Conservation (phyloP, 2,329 filamentous ascomycete species). For the Sclerotinia borealis region DNA sequence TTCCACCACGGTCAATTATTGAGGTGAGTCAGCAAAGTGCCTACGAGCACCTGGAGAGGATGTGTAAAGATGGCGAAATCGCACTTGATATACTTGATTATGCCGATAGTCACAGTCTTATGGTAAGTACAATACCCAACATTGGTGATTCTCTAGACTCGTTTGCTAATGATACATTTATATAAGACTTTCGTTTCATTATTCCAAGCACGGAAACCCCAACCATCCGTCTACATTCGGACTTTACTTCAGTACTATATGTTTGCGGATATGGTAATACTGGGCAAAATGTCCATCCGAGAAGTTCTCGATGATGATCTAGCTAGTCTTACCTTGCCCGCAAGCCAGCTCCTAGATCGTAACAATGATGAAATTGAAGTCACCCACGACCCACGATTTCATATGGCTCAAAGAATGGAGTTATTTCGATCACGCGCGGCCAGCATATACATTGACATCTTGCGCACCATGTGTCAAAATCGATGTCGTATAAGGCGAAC, state of each 20-base stretch:
- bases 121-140: conserved; percentile 41
- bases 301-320: conserved; percentile 78
- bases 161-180: background rate
- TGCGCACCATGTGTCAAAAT: conserved; percentile 83
- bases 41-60: conserved; percentile 58
- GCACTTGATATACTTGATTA: conserved; percentile 63
- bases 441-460: conserved; percentile 74
- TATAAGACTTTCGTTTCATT: conserved; percentile 62
- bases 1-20: conserved; percentile 87
- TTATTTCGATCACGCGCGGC: conserved; percentile 53
- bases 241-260: conserved; percentile 72
- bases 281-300: conserved; percentile 63
- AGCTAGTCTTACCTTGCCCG: conserved; percentile 67
- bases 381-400: conserved; percentile 65
- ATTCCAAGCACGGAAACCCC: conserved; percentile 73
- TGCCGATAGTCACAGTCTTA: conserved; percentile 59
- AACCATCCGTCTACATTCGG: conserved; percentile 78
- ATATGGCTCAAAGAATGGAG: conserved; percentile 70
- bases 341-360: conserved; percentile 63
- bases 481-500: conserved; percentile 81
- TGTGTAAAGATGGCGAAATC: conserved; percentile 68
- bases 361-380: conserved; percentile 71
- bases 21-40: conserved; percentile 68
- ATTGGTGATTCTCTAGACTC: background rate
- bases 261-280: conserved; percentile 63